Evolutionary conservation across 768 basidiomycete genomes (phyloP), one percentile per base, ranked within the genome.

Genomic region (Mycena latifolia): DNA sequence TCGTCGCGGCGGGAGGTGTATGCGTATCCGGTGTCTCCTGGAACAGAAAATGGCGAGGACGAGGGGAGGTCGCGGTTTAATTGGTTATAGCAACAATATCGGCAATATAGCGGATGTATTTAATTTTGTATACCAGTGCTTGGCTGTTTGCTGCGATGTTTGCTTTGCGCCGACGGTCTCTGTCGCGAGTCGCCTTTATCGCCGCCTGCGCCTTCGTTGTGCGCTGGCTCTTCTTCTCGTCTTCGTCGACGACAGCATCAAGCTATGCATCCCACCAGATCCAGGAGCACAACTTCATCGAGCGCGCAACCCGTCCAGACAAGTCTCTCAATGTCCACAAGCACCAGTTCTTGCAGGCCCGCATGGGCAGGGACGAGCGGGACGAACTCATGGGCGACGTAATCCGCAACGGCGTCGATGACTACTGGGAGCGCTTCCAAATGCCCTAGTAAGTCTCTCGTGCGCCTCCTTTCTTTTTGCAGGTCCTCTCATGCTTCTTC

Each of bases 361-460:
- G 98, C 35, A 87, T 95, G 80, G 96, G 96, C 1, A 83, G 97
- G 64, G 97, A 98, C 73, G 89, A 92, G 71, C 82, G 89, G 50
- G 85, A 88, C 1, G 97, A 98, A 73, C 82, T 98, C 56, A 88
- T 99, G 69, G 86, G 88, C 52, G 84, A 86, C 63, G 81, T 93
- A 31, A 88, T 98, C 63, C 78, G 83, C 54, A 88, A 93, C 73
- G 97, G 97, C 18, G 86, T 91, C 45, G 73, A 82, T 51, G 94
- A 98, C 77, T 98, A 92, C 74, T 99, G 97, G 98, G 88, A 90
- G 17, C 84, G 94, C 29, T 98, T 94, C 76, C 95, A 98, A 74
- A 84, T 91, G 70, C 96, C 97, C 17, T 97, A 94, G 93, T 94
- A 72, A 76, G 92, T 85, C 6, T 39, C 31, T 47, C 20, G 43